Base-by-base conservation (phyloP, 345 rosid species). In the Citrus maxima region DNA sequence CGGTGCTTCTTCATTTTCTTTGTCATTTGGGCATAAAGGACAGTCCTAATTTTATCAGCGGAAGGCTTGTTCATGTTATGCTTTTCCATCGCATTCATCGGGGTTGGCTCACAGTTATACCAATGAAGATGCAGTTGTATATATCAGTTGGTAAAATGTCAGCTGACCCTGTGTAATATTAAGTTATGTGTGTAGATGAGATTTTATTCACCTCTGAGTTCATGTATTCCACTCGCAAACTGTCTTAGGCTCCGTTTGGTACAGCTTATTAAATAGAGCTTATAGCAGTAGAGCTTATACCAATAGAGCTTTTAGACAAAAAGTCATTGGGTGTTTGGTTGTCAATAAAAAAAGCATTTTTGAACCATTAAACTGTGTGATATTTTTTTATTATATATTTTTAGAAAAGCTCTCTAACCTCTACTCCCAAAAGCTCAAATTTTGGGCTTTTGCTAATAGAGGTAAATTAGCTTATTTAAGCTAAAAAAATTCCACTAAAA, bases 1-100 rank as follows among this genome's bases (percentile, higher is more conserved):
- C 19, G 80, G 65, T 55, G 35, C 62, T 77, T 76, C 18, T 62
- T 28, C 22, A 55, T 58, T 64, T 74, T 24, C 13, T 37, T 74
- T 10, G 66, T 42, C 34, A 10, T 63, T 72, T 59, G 7, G 62
- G 66, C 59, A 35, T 60, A 27, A 69, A 32, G 56, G 7, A 24
- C 14, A 58, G 67, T 72, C 61, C 80, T 70, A 58, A 19, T 75
- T 72, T 72, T 72, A 34, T 16, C 35, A 19, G 13, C 2, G 16
- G 55, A 66, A 34, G 16, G 51, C 3, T 55, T 32, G 77, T 27
- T 25, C 7, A 8, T 63, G 13, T 40, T 21, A 65, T 51, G 37
- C 60, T 8, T 59, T 77, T 46, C 32, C 35, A 3, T 76, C 38
- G 38, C 27, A 16, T 67, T 35, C 70, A 22, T 6, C 2, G 37